A percentile compares a stretch with the other conserved stretches of the same genome.
These are phyloP conservation scores for Thelonectria olida DNA, from an alignment of 2,329 filamentous ascomycete genomes.

Conservation along the genomic window DNA sequence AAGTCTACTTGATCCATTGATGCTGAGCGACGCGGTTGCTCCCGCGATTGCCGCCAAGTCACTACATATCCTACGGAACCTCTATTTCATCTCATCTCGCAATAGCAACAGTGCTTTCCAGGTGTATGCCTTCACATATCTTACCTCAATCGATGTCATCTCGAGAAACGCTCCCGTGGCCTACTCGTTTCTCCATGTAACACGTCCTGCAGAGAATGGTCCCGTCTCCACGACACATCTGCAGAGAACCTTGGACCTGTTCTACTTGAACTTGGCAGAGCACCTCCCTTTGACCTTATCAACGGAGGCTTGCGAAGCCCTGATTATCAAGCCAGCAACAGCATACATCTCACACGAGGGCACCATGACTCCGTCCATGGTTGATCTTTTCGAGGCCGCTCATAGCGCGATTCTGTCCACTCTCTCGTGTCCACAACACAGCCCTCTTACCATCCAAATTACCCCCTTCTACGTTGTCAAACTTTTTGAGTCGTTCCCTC, in stretches of 20 bases:
- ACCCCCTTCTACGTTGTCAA: conserved; percentile 86
- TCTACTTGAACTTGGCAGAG: conserved; percentile 87
- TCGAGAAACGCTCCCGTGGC: conserved; percentile 73
- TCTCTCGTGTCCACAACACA: conserved; percentile 82
- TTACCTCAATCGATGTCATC: conserved; percentile 84
- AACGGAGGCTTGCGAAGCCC: conserved; percentile 71
- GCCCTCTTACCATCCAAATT: conserved; percentile 73
- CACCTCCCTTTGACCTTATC: conserved; percentile 79
- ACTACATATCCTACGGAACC: conserved; percentile 76
- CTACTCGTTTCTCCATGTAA: conserved; percentile 72
- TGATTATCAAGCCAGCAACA: conserved; percentile 78
- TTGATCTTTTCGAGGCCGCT: conserved; percentile 83
- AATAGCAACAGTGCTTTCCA: conserved; percentile 80
- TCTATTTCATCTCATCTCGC: conserved; percentile 84
- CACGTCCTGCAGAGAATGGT: conserved; percentile 56
- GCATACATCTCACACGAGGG: conserved; percentile 71
- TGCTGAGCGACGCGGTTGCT: conserved; percentile 58
- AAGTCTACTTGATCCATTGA: conserved; percentile 59
- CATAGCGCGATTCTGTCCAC: conserved; percentile 85
- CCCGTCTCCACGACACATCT: conserved; percentile 49
- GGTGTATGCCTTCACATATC: conserved; percentile 84
- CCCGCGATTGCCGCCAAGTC: conserved; percentile 75
- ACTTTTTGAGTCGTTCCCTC: conserved; percentile 81
- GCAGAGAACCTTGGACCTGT: conserved; percentile 80
- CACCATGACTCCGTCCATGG: conserved; percentile 55